A percentile compares a stretch with the other conserved stretches of the same genome.
These are phyloP conservation scores for Diplodia corticola DNA, from an alignment of 2,329 filamentous ascomycete species.

Conservation along the genomic window DNA sequence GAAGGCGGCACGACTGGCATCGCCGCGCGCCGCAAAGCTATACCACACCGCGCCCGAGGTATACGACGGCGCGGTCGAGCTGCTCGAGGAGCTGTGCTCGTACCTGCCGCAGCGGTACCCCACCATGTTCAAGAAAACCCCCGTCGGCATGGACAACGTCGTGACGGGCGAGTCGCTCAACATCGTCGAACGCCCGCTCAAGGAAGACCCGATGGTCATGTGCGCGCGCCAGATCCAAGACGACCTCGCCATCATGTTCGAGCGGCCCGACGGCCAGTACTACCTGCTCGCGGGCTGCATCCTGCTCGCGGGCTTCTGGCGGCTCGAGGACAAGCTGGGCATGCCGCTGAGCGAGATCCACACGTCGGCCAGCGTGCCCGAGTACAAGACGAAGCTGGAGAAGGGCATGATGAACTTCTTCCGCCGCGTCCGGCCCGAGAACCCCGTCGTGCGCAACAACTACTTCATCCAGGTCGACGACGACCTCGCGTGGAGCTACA, in stretches of 20 bases:
- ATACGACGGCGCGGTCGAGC: constrained; percentile 70
- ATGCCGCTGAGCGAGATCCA: constrained; percentile 81
- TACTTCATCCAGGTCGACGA: constrained; percentile 90
- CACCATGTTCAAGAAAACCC: constrained; percentile 63
- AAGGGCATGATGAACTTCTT: constrained; percentile 84
- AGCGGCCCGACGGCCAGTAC: constrained; percentile 73
- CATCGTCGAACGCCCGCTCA: constrained; percentile 61
- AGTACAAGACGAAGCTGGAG: constrained; percentile 69
- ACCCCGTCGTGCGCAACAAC: constrained; percentile 70
- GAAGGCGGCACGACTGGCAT: constrained; percentile 65
- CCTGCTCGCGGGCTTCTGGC: constrained; percentile 80
- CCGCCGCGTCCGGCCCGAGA: constrained; percentile 66
- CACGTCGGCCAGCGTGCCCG: constrained; percentile 72
- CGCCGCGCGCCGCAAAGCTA: constrained; percentile 66
- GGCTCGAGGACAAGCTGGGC: constrained; percentile 75
- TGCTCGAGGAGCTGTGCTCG: constrained; percentile 68
- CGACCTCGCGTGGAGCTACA: constrained; percentile 70
- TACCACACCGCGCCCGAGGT: constrained; percentile 69
- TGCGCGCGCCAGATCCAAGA: constrained; percentile 74
- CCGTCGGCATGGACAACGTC: constrained; percentile 67
- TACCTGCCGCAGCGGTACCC: constrained; percentile 79
- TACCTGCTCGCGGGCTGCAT: constrained; percentile 76
- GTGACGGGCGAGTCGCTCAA: constrained; percentile 73
- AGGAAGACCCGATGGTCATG: constrained; percentile 77
- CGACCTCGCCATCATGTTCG: constrained; percentile 82